Percentiles rank a stretch among this genome's conserved stretches.
These are phyloP conservation scores for Globisporangium abappressorium DNA, from an alignment of 352 stramenopile genomes.

Conservation along the genomic window DNA sequence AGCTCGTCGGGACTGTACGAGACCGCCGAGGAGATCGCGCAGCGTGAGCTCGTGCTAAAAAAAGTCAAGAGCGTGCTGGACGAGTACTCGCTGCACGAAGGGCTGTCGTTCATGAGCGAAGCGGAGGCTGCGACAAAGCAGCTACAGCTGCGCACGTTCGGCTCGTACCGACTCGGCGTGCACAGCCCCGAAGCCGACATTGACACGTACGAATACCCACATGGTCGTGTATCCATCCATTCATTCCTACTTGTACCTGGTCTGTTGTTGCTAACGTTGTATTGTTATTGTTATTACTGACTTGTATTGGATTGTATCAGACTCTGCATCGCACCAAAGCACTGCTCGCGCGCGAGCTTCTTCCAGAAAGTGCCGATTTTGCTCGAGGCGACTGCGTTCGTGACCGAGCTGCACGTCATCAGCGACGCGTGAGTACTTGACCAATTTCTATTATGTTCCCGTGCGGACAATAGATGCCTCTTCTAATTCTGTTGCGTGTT, in stretches of 20 bases:
- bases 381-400: constrained; percentile 62
- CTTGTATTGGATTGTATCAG: constrained; percentile 20
- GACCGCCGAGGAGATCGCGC: constrained; percentile 54
- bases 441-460: background rate
- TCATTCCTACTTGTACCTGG: background rate
- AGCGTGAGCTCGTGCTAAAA: constrained; percentile 61
- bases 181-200: constrained; percentile 86
- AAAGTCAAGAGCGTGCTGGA: constrained; percentile 64
- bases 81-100: constrained; percentile 80
- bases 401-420: constrained; percentile 81
- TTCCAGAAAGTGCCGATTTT: constrained; percentile 83
- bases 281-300: too few relatives aligned
- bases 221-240: constrained; percentile 2
- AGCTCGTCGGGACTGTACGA: constrained; percentile 76
- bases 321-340: constrained; percentile 76
- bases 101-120: constrained; percentile 41
- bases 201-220: constrained; percentile 46
- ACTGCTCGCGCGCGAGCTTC: constrained; percentile 84
- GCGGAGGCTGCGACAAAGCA: constrained; percentile 30
- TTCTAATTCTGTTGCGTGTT: too few relatives aligned
- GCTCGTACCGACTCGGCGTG: constrained; percentile 86
- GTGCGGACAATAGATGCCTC: too few relatives aligned
- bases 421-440: constrained; percentile 71
- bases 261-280: background rate
- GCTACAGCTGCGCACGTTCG: constrained; percentile 88